Conservation (phyloP, 345 rosid genomes). For the Clausena lansium region DNA sequence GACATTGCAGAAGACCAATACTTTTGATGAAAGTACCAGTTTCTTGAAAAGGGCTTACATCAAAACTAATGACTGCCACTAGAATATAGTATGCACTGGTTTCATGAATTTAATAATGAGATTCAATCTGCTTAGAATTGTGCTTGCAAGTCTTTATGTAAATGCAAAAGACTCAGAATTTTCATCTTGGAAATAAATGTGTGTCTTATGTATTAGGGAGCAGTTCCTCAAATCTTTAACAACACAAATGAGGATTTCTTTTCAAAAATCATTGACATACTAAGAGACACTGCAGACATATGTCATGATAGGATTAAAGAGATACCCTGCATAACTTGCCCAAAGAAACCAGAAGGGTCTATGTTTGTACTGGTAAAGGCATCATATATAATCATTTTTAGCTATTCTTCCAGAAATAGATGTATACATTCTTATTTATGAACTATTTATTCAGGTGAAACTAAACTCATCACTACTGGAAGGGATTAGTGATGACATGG, state of each 20-base stretch:
- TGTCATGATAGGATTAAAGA: slow-evolving; percentile 35
- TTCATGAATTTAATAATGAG: too few relatives aligned
- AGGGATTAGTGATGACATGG: slow-evolving; percentile 57
- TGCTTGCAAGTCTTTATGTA: not conserved
- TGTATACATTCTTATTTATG: not conserved
- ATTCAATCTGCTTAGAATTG: too few relatives aligned
- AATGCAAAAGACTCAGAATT: too few relatives aligned
- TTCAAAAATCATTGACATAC: slow-evolving; percentile 16
- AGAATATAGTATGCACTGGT: too few relatives aligned
- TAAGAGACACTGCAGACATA: slow-evolving; percentile 37
- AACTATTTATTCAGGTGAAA: slow-evolving; percentile 35
- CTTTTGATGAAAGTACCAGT: too few relatives aligned
- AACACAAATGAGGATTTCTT: slow-evolving; percentile 46
- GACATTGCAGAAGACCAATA: too few relatives aligned
- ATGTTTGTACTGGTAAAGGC: slow-evolving; percentile 48
- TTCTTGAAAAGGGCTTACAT: too few relatives aligned
- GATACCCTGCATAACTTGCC: slow-evolving; percentile 50
- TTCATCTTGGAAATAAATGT: too few relatives aligned
- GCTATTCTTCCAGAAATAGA: too few relatives aligned
- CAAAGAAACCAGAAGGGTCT: slow-evolving; percentile 45
- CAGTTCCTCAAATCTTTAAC: slow-evolving; percentile 45
- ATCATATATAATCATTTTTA: too few relatives aligned
- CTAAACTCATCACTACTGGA: slow-evolving; percentile 33
- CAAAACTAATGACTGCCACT: too few relatives aligned
- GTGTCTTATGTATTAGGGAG: slow-evolving; percentile 28